A percentile compares a stretch with the other conserved stretches of the same genome.
phyloP scores from a whole-genome alignment of 2,329 filamentous ascomycete species.

The Exophiala sp. region DNA sequence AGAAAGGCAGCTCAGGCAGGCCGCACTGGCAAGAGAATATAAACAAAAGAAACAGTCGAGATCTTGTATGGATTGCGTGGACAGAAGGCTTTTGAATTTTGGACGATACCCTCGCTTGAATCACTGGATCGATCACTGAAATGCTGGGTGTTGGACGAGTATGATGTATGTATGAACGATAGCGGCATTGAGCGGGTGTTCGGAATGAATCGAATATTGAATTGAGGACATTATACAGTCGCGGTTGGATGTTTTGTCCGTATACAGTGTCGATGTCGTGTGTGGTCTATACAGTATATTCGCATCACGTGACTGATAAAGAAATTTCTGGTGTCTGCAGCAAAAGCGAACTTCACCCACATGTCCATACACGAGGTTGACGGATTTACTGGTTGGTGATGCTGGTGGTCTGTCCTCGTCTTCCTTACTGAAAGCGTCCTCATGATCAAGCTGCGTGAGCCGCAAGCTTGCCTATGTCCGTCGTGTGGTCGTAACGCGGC shows the following conservation, averaged over 20 bases:
- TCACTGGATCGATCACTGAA: neutral
- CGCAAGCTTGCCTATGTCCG: no score
- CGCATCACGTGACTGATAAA: neutral
- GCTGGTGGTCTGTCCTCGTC: neutral
- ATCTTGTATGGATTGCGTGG: neutral
- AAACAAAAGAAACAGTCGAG: constrained; percentile 5
- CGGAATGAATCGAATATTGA: neutral
- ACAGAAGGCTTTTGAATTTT: neutral
- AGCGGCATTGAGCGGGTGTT: constrained; percentile 5
- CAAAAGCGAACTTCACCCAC: no score
- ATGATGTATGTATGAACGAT: neutral
- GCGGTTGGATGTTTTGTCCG: no score
- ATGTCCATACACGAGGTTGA: no score
- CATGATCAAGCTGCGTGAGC: no score
- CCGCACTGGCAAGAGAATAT: constrained; percentile 24
- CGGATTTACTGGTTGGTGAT: no score
- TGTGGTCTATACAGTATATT: no score
- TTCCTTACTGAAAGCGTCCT: no score
- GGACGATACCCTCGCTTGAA: constrained; percentile 18
- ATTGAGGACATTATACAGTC: neutral
- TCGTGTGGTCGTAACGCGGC: neutral
- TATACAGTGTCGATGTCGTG: no score
- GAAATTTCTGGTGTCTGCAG: neutral
- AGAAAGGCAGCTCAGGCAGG: constrained; percentile 23
- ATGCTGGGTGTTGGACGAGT: neutral